A percentile compares a stretch with the other conserved stretches of the same genome.
Evolutionary conservation across 2,329 filamentous ascomycete genomes (phyloP).

Genomic region (Penicillium rolfsii): DNA sequence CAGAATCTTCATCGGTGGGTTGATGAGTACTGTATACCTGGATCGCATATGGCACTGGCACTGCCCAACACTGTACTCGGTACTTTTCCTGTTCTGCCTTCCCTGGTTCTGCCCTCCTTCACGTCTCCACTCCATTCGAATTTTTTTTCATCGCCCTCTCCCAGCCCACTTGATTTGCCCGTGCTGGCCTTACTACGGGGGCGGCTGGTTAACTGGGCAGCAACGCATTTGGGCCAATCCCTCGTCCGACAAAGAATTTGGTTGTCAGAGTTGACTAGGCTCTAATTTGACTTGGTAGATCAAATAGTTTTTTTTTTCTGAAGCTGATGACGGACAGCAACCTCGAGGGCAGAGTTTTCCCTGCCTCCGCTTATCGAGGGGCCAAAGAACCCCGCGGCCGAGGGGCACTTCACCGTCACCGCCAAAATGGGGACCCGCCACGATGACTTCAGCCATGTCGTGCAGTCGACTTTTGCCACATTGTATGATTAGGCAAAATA

Average conservation of each 20-base stretch:
- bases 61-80: background rate
- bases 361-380: background rate
- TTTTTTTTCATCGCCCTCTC: constrained; percentile 30
- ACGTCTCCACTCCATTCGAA: constrained; percentile 30
- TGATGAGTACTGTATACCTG: constrained; percentile 14
- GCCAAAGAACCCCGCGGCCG: constrained; percentile 20
- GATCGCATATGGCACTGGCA: background rate
- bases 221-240: constrained; percentile 38
- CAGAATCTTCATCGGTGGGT: constrained; percentile 40
- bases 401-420: constrained; percentile 26
- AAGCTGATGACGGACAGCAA: constrained; percentile 16
- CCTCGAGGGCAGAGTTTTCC: constrained; percentile 10
- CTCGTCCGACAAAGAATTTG: background rate
- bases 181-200: constrained; percentile 10
- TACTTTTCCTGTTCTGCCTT: constrained; percentile 18
- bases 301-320: constrained; percentile 2
- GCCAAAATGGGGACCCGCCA: constrained; percentile 27
- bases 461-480: constrained; percentile 22
- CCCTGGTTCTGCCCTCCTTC: constrained; percentile 34
- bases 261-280: background rate
- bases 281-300: background rate
- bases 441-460: constrained; percentile 14
- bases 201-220: constrained; percentile 39
- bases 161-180: constrained; percentile 21
- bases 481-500: background rate